Evolutionary conservation across 1,139 yeast genomes (phyloP), one percentile per base, ranked within the genome.

Genomic region (Nadsonia starkeyi-henricii): DNA sequence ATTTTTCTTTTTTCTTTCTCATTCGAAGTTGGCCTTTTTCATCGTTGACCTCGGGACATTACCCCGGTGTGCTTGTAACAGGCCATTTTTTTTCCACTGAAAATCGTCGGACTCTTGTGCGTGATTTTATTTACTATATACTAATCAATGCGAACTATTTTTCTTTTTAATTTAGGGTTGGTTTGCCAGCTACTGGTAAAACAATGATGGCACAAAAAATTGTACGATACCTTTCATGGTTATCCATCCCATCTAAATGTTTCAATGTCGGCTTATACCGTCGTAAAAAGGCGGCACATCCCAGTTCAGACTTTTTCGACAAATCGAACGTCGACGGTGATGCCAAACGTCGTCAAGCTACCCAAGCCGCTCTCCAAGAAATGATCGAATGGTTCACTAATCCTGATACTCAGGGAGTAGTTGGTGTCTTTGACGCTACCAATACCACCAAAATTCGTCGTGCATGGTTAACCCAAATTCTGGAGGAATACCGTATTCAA

Each of bases 351-450:
- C 73, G 71, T 50, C 77, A 78, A 55, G 93, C 96, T 0, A 83
- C 86, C 33, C 73, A 77, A 46, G 65, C 67, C 46, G 96, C 96
- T 1, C 73, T 85, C 45, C 62, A 68, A n/a, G 96, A 86, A 57
- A 84, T 91, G 85, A 74, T 89, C 75, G 68, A 74, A 45, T 91
- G 97, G 97, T 86, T 85, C 60, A 71, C 72, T 41, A 78, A 81
- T 30, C 88, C 83, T 52, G 74, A 78, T 50, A 9, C 39, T 15
- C 39, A 33, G 39, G 95, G 95, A 4, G 84, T 81, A 42, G 97
- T 91, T 44, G 97, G 95, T 0, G 85, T 91, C 12, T 73, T 89
- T 53, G 98, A 91, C 66, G 97, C 91, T 30, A 82, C 93, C 8
- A 84, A 85, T 62, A 77, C 84, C 44, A 83, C 96, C 3, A 70